phyloP scores from a whole-genome alignment of 1,284 basidiomycete species.

The Puccinia novopanici region DNA sequence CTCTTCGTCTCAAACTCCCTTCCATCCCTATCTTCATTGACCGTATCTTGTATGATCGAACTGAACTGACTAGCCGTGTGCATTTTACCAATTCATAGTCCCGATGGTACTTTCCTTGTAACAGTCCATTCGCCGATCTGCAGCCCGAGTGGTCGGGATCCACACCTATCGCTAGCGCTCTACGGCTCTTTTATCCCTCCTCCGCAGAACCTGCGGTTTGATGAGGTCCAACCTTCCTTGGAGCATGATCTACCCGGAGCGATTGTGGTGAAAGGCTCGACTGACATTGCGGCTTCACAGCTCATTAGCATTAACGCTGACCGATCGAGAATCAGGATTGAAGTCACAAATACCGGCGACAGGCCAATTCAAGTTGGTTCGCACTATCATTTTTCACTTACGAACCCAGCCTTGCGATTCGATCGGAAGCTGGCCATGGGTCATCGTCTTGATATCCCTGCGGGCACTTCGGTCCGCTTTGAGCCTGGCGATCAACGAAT shows the following conservation, averaged over 20 bases:
- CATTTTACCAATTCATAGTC: neutral
- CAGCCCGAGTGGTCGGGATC: slow-evolving; percentile 80
- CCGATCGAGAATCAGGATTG: slow-evolving; percentile 70
- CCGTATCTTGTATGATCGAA: slow-evolving; percentile 42
- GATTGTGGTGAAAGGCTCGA: slow-evolving; percentile 48
- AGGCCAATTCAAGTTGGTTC: slow-evolving; percentile 92
- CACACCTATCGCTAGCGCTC: slow-evolving; percentile 76
- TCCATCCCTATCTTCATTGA: neutral
- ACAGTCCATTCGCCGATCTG: slow-evolving; percentile 74
- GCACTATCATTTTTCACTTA: slow-evolving; percentile 87
- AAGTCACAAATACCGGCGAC: slow-evolving; percentile 89
- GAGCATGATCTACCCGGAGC: slow-evolving; percentile 69
- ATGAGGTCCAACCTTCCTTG: slow-evolving; percentile 50
- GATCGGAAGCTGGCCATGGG: slow-evolving; percentile 79
- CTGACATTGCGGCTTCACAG: slow-evolving; percentile 51
- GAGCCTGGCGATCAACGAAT: slow-evolving; percentile 89
- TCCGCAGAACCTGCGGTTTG: slow-evolving; percentile 65
- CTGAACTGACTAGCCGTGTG: slow-evolving; percentile 57
- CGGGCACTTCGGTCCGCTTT: slow-evolving; percentile 93
- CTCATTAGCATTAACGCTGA: slow-evolving; percentile 74
- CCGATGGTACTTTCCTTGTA: slow-evolving; percentile 76
- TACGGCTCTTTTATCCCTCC: slow-evolving; percentile 90
- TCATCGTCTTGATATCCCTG: slow-evolving; percentile 83
- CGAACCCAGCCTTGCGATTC: slow-evolving; percentile 78
- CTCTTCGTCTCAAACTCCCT: slow-evolving; percentile 62